These are phyloP conservation scores for Vanderwaltozyma tropicalis DNA, from an alignment of 805 yeast genomes.

Conservation along the genomic window DNA sequence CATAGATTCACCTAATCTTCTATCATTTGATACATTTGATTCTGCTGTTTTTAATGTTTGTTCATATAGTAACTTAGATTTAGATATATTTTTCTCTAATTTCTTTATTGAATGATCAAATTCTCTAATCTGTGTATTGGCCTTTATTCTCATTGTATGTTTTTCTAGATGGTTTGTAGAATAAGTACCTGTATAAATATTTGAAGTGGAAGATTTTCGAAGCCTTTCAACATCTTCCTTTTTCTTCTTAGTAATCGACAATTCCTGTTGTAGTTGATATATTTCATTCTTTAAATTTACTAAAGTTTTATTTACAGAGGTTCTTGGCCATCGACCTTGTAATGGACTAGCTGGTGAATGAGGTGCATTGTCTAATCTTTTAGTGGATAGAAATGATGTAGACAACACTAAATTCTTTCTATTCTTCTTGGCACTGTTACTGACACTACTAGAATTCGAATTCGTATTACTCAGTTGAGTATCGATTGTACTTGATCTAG, in stretches of 20 bases:
- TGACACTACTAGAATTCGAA: constrained; percentile 1
- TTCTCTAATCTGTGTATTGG: constrained; percentile 27
- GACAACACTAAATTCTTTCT: constrained; percentile 24
- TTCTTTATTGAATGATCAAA: constrained; percentile 21
- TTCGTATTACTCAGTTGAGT: constrained; percentile 5
- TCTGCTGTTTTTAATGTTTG: constrained; percentile 5
- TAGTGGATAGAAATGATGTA: constrained; percentile 27
- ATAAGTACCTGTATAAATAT: constrained; percentile 26
- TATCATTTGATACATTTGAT: constrained; percentile 2
- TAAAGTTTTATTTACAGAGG: constrained; percentile 15
- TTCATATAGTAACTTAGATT: constrained; percentile 19
- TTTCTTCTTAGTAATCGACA: constrained; percentile 12
- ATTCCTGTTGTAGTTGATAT: constrained; percentile 15
- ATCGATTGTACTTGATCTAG: constrained; percentile 8
- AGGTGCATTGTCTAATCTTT: constrained; percentile 16
- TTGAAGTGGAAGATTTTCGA: constrained; percentile 20
- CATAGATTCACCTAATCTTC: neutral
- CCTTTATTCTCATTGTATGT: constrained; percentile 26
- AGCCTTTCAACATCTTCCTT: constrained; percentile 20
- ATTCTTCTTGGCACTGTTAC: constrained; percentile 7
- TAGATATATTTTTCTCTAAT: constrained; percentile 18
- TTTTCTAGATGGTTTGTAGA: constrained; percentile 29
- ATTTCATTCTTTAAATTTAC: constrained; percentile 15
- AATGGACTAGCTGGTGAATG: constrained; percentile 24
- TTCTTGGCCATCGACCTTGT: constrained; percentile 16